A percentile compares a stretch with the other conserved stretches of the same genome.
These are phyloP conservation scores for Pseudozyma tsukubaensis DNA, from an alignment of 1,284 basidiomycete genomes.

Conservation along the genomic window DNA sequence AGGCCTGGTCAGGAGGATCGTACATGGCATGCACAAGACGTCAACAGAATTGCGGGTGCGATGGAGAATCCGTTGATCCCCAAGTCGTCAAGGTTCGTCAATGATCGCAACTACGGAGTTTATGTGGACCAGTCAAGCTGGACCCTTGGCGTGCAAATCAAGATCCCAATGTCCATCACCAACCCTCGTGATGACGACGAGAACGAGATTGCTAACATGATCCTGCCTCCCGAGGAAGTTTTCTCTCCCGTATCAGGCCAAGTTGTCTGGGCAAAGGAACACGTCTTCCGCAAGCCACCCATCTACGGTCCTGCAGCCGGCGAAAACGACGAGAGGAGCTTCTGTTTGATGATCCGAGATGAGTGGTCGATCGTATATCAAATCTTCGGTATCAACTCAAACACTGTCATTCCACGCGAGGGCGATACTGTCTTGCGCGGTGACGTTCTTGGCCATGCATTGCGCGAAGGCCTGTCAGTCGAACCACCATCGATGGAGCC, in stretches of 20 bases:
- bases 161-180: constrained; percentile 41
- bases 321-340: constrained; percentile 52
- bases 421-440: constrained; percentile 53
- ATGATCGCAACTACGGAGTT: constrained; percentile 41
- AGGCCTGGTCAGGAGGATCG: constrained; percentile 35
- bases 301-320: constrained; percentile 47
- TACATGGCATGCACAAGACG: constrained; percentile 40
- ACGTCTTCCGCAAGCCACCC: constrained; percentile 40
- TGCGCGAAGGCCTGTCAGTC: constrained; percentile 27
- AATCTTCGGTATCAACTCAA: constrained; percentile 51
- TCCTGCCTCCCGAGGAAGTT: constrained; percentile 44
- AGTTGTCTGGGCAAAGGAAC: constrained; percentile 56
- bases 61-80: constrained; percentile 59
- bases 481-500: constrained; percentile 41
- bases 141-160: constrained; percentile 50
- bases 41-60: constrained; percentile 53
- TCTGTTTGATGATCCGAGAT: constrained; percentile 59
- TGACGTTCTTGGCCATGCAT: constrained; percentile 48
- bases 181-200: constrained; percentile 34
- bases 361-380: constrained; percentile 62
- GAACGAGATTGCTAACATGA: constrained; percentile 13
- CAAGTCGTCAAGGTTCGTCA: constrained; percentile 28
- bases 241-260: constrained; percentile 57
- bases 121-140: constrained; percentile 46
- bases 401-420: constrained; percentile 18